Percentiles rank a stretch among this genome's conserved stretches.
phyloP scores from a whole-genome alignment of 495 filamentous ascomycete genomes.

The Penicillium pancosmium region DNA sequence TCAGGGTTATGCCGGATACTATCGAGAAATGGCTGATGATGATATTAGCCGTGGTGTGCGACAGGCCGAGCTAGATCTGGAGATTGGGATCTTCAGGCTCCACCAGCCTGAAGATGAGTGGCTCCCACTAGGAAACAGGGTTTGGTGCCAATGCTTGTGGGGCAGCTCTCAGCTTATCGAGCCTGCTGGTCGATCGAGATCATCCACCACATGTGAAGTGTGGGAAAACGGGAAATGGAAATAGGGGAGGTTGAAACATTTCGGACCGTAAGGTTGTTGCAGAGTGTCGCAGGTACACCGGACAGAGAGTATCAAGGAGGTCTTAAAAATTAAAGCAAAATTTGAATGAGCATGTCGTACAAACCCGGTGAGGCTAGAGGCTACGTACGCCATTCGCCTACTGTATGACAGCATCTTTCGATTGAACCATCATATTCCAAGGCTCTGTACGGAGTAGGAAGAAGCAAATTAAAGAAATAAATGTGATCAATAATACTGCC shows the following conservation, averaged over 20 bases:
- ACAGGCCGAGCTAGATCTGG: conserved; percentile 8
- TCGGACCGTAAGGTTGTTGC: neutral
- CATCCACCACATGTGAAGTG: conserved; percentile 6
- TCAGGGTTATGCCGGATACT: neutral
- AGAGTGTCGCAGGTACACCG: neutral
- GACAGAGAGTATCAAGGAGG: neutral
- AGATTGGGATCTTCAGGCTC: conserved; percentile 14
- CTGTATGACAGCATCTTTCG: neutral
- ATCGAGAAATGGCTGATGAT: neutral
- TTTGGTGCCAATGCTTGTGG: conserved; percentile 2
- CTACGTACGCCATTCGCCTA: neutral
- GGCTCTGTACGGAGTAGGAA: neutral
- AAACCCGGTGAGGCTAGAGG: neutral
- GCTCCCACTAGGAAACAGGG: conserved; percentile 1
- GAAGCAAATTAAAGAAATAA: neutral
- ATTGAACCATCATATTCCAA: neutral
- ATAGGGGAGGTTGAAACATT: neutral
- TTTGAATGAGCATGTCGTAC: neutral
- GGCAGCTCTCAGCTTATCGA: neutral
- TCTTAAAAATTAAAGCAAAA: neutral
- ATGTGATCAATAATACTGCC: neutral
- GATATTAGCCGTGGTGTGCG: conserved; percentile 7
- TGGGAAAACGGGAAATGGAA: neutral
- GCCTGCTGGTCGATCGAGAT: conserved; percentile 1
- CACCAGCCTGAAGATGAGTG: neutral